These are phyloP conservation scores for Amanita exitialis DNA, from an alignment of 768 basidiomycete species.

Conservation along the genomic window DNA sequence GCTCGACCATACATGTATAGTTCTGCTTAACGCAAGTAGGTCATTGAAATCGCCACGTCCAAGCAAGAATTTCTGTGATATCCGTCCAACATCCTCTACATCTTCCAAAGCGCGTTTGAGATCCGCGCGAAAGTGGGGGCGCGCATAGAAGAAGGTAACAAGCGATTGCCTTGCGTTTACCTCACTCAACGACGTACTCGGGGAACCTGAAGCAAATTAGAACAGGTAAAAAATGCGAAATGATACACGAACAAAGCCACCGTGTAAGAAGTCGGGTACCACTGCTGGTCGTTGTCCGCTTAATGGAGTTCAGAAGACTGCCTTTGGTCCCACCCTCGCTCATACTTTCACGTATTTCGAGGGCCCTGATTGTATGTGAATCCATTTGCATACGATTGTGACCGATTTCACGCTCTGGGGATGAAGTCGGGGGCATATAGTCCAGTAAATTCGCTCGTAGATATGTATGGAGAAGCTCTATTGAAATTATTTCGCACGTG, in stretches of 20 bases:
- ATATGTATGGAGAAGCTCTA: constrained; percentile 23
- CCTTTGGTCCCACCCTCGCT: constrained; percentile 67
- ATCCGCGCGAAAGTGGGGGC: constrained; percentile 58
- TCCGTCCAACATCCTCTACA: constrained; percentile 62
- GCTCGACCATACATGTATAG: constrained; percentile 48
- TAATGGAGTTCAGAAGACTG: constrained; percentile 64
- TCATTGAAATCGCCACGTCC: constrained; percentile 60
- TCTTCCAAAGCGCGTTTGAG: constrained; percentile 42
- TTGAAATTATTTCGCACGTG: not conserved
- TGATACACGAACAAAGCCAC: constrained; percentile 58
- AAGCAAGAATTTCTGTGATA: constrained; percentile 68
- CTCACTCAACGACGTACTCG: constrained; percentile 65
- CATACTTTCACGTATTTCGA: constrained; percentile 72
- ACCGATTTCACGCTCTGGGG: constrained; percentile 45
- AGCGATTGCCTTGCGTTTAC: constrained; percentile 70
- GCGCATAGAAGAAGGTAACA: constrained; percentile 56
- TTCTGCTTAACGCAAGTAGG: constrained; percentile 50
- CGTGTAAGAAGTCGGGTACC: constrained; percentile 67
- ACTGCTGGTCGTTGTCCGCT: constrained; percentile 67
- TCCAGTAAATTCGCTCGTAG: constrained; percentile 64
- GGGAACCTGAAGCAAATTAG: constrained; percentile 49
- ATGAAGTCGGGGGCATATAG: constrained; percentile 57
- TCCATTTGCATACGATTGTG: constrained; percentile 79
- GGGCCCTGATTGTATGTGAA: constrained; percentile 78
- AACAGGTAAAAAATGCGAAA: constrained; percentile 16